Base-by-base conservation (phyloP, 441 rosid species). In the Adansonia grandidieri region DNA sequence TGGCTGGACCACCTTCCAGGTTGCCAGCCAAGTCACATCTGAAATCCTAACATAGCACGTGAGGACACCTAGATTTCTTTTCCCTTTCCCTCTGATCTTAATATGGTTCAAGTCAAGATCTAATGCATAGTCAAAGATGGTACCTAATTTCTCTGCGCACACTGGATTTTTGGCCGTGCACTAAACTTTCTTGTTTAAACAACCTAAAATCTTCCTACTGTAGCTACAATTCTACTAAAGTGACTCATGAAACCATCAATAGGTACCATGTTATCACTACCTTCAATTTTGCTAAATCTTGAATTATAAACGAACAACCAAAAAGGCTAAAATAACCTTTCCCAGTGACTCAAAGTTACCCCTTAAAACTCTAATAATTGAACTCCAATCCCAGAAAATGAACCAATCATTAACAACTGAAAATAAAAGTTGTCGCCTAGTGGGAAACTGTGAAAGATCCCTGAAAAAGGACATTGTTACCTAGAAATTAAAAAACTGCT, bases 391-490 rank as follows among this genome's bases (percentile, higher is more conserved):
- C 47, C 24, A 5, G 40, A 37, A 54, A 54, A 32, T 56, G 20
- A 69, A 6, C 15, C 44, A 47, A 14, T 28, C 42, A 9, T 24
- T 17, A 13, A 53, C 8, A 73, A 66, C 20, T 15, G 32, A 72
- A 51, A 4, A n/a, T n/a, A 60, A 47, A 5, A 37, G 64, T 54
- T 47, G 71, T 32, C 76, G 57, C 13, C 32, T 48, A 79, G 28
- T 28, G 44, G 67, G 64, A 71, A 69, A 54, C 71, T 45, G 64
- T 24, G 67, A 71, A 24, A 51, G 19, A 69, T 65, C 70, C 65
- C 22, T n/a, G 24, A 40, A 63, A 65, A 65, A 15, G 50, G 20
- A 50, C 66, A 32, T 56, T 61, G 54, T 74, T 44, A 74, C 56
- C 19, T 19, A 10, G 68, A 17, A 22, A 45, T 40, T 17, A 15